Evolutionary conservation across 805 yeast genomes (phyloP), one percentile per base, ranked within the genome.

Genomic region (Saccharomycopsis selenospora): DNA sequence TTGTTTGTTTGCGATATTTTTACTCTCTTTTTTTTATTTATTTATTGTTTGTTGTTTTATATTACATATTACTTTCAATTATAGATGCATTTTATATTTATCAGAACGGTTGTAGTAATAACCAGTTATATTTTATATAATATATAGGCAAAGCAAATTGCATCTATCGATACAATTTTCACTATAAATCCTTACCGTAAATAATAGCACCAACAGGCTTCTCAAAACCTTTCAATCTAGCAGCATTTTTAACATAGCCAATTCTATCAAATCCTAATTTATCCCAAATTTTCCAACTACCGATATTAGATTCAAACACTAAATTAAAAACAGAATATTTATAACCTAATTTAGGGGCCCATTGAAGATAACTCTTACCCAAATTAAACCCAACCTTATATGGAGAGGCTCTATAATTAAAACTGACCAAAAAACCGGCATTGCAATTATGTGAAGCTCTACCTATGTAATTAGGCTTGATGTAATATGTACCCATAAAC

Each of bases 391-490:
- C 96, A 13, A 86, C 64, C 7, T 84, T 82, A 25, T 30, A 47
- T 11, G 64, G 56, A 42, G 71, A 62, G 0, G 95, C 93, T 53
- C 97, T 72, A 23, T 67, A 66, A 0, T 54, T 54, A 6, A 71
- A 69, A 50, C 75, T 75, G 4, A 90, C 95, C 8, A 88, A 61
- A 59, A 90, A 90, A 0, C 95, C 96, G 0, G 81, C 96, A 61
- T 90, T 90, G 59, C 96, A 87, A 25, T 78, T 82, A 59, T 90
- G 96, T 0, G 93, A 79, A 54, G 91, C 82, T 50, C 95, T 74
- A 6, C 95, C 96, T 2, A 71, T 65, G 61, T 89, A 90, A 64
- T 90, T 90, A 14, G 98, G 96, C 59, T 85, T 88, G 57, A 89
- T 70, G 62, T 82, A 85, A 61, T 82, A 85, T 2, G 85, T 76